Conservation (phyloP, 306 rosid genomes). For the Lotus japonicus region DNA sequence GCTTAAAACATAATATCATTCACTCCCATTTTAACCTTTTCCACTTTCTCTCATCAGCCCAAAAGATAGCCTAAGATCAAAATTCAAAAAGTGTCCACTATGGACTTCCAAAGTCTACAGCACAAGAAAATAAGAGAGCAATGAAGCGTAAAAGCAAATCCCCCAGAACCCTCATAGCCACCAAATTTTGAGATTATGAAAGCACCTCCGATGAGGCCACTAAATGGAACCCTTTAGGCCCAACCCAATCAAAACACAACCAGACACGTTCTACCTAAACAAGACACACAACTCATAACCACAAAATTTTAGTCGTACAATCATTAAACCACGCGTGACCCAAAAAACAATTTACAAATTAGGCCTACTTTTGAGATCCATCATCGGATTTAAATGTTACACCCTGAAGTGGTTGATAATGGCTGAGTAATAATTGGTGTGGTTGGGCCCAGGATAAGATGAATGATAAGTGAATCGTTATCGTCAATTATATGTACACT, state of each 20-base stretch:
- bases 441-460: not conserved
- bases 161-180: not conserved
- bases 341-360: not conserved
- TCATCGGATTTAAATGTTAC: not conserved
- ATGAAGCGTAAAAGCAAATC: not conserved
- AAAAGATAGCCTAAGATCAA: too few species aligned
- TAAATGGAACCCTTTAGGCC: slow-evolving; percentile 15
- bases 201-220: not conserved
- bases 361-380: not conserved
- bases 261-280: not conserved
- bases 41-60: too few species aligned
- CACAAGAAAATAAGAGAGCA: too few species aligned
- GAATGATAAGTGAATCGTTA: not conserved
- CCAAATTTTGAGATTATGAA: not conserved
- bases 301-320: not conserved
- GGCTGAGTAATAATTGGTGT: not conserved
- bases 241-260: slow-evolving; percentile 6
- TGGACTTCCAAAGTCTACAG: not conserved
- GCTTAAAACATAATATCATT: too few species aligned
- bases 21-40: too few species aligned
- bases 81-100: not conserved
- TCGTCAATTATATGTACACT: too few species aligned
- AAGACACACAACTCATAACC: not conserved
- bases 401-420: not conserved
- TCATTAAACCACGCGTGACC: not conserved